Conservation (phyloP, 768 basidiomycete species). For the Tulasnella calospora region DNA sequence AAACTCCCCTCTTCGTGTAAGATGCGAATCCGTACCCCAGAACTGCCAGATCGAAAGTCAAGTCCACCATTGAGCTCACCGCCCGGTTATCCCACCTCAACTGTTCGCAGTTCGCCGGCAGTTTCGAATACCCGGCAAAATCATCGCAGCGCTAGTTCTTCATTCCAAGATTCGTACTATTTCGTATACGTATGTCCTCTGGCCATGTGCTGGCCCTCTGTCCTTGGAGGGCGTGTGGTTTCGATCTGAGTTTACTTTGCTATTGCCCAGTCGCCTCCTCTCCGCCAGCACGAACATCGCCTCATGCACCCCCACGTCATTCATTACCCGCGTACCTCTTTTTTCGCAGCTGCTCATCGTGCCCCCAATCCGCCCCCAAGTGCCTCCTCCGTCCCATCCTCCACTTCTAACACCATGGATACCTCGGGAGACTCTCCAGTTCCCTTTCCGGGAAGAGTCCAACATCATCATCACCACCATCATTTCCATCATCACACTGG, state of each 20-base stretch:
- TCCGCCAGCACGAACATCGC: neutral
- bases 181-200: neutral
- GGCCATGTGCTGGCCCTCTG: neutral
- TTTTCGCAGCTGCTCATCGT: neutral
- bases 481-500: neutral
- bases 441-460: neutral
- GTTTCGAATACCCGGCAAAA: neutral
- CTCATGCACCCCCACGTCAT: neutral
- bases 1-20: neutral
- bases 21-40: neutral
- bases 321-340: neutral
- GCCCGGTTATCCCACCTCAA: neutral
- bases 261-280: neutral
- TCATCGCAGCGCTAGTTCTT: neutral
- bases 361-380: neutral
- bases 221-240: neutral
- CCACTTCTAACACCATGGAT: neutral
- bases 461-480: constrained; percentile 6
- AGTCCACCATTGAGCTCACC: neutral
- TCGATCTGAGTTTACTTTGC: neutral
- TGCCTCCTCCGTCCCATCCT: neutral
- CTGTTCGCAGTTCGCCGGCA: neutral
- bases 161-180: neutral
- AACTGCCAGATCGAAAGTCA: neutral
- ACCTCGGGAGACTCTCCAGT: neutral